Base-by-base conservation (phyloP, 1,284 basidiomycete genomes). In the Omphalotus olearius region DNA sequence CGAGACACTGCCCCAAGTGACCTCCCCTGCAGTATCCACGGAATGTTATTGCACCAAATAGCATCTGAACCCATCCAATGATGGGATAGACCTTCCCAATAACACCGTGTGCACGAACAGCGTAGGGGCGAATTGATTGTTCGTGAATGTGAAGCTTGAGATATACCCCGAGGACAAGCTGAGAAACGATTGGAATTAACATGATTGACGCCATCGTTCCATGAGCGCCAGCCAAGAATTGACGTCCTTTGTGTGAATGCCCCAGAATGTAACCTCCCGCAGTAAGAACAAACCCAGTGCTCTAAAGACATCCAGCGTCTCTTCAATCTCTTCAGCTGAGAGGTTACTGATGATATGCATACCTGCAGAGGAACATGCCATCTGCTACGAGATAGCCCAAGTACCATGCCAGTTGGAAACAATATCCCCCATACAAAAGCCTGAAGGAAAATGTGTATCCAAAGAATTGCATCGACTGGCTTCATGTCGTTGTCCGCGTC, bases 111-210 rank as follows among this genome's bases (percentile, higher is more conserved):
- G 76, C 66, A 9, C 74, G 69, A 11, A 93, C 88, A 6, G 87
- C 80, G 60, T 79, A 88, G 0, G 89, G 88, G 20, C 94, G 78
- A 9, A 94, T 62, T 1, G 79, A 79, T 56, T 76, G 74, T 68
- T 98, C 91, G 56, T 94, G 79, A 17, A 98, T 84, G 67, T 98
- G 96, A 3, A 96, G 72, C 69, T 96, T 98, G 57, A 98, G 84
- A 68, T 97, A 98, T 53, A 94, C 77, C 5, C 95, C 95, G 47
- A 92, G 73, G 14, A 65, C 63, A 6, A 88, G 74, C 69, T 98
- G 95, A 1, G 74, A 62, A 14, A 77, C 60, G 40, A 93, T 80
- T 2, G 88, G 82, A 35, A 82, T 52, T 56, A 87, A 72, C 43
- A 93, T 71, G 59, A 92, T 77, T 47, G 79, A 83, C 13, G 85